Percentiles rank a stretch among this genome's conserved stretches.
These are phyloP conservation scores for Alternaria incomplexa DNA, from an alignment of 2,329 filamentous ascomycete species.

Conservation along the genomic window DNA sequence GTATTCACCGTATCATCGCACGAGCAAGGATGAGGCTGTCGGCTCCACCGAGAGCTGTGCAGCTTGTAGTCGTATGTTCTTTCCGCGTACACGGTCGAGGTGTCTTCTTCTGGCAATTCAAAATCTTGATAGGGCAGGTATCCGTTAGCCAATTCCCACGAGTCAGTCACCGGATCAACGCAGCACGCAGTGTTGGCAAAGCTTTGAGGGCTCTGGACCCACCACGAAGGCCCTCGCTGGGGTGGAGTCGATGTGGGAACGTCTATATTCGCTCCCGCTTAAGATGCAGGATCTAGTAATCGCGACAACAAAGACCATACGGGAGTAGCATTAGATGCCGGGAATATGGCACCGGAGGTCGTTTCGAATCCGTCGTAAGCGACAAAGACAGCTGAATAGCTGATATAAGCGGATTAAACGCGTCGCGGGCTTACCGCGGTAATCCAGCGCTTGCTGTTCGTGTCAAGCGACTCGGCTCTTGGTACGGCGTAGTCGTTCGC, in stretches of 20 bases:
- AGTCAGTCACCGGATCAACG: not conserved
- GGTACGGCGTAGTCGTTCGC: not conserved
- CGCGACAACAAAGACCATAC: not conserved
- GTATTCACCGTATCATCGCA: not conserved
- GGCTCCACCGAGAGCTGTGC: not conserved
- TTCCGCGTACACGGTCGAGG: not conserved
- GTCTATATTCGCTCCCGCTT: not conserved
- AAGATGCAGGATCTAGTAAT: not conserved
- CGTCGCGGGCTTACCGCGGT: not conserved
- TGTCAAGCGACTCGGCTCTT: not conserved
- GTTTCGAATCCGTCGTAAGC: not conserved
- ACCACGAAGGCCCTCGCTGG: not conserved
- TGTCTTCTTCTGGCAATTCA: not conserved
- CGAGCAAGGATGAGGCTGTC: not conserved
- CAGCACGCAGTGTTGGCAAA: not conserved
- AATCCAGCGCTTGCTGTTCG: not conserved
- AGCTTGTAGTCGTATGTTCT: constrained; percentile 1
- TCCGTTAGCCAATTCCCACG: not conserved
- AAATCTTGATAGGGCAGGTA: not conserved
- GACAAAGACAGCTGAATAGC: not conserved
- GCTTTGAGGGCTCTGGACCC: not conserved
- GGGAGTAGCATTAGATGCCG: not conserved
- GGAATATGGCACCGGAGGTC: not conserved
- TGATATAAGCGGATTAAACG: not conserved
- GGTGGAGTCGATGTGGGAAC: not conserved